These are phyloP conservation scores for Rhizopus sp. DNA, from an alignment of 371 early-diverging fungal species.

Conservation along the genomic window DNA sequence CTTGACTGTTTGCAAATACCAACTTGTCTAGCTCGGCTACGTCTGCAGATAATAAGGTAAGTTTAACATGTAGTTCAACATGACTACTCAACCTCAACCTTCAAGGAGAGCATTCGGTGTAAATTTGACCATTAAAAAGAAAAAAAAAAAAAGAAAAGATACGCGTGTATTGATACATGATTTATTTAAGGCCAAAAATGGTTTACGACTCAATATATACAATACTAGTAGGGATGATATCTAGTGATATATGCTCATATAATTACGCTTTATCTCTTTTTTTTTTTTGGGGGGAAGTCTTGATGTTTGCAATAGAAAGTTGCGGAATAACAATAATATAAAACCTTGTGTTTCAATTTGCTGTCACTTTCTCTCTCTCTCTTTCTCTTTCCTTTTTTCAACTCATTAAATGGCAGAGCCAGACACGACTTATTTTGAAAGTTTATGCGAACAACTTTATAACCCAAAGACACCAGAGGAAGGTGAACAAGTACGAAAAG, in stretches of 20 bases:
- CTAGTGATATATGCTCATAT: too few relatives aligned
- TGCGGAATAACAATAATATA: too few relatives aligned
- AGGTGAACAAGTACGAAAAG: slow-evolving; percentile 69
- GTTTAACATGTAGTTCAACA: neutral
- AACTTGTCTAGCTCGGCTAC: slow-evolving; percentile 16
- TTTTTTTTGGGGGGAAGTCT: too few relatives aligned
- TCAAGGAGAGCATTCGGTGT: neutral
- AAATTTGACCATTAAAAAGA: neutral
- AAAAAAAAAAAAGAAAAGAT: slow-evolving; percentile 5
- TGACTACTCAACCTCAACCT: neutral
- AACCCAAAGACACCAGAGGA: slow-evolving; percentile 62
- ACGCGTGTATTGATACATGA: too few relatives aligned
- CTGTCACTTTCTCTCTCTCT: neutral
- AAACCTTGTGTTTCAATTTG: too few relatives aligned
- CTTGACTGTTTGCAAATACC: slow-evolving; percentile 20
- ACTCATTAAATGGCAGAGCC: slow-evolving; percentile 15
- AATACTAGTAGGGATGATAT: too few relatives aligned
- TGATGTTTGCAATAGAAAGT: too few relatives aligned
- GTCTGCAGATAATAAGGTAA: slow-evolving; percentile 2
- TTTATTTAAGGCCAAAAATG: too few relatives aligned
- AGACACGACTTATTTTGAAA: slow-evolving; percentile 35
- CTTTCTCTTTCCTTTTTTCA: neutral
- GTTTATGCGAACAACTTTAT: slow-evolving; percentile 59
- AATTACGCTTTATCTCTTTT: too few relatives aligned
- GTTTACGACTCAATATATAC: too few relatives aligned